Evolutionary conservation across 2,329 filamentous ascomycete genomes (phyloP).

Genomic region (Shiraia sp.): DNA sequence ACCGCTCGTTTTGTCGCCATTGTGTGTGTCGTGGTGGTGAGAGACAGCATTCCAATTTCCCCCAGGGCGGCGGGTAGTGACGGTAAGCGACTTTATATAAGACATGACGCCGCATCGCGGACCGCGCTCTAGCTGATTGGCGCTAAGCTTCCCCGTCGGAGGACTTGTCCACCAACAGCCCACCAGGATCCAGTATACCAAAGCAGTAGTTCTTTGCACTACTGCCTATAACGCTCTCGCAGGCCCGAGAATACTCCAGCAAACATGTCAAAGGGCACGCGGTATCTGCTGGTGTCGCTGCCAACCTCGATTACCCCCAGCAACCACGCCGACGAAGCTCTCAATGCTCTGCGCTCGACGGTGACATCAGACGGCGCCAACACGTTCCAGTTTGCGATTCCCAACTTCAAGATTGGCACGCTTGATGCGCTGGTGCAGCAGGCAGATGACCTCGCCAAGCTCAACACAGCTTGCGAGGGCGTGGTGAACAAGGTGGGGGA

Average conservation of each 20-base stretch:
- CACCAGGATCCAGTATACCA: conserved; percentile 23
- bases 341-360: conserved; percentile 73
- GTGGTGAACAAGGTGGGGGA: conserved; percentile 89
- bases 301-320: conserved; percentile 85
- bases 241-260: conserved; percentile 16
- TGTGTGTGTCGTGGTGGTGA: conserved; percentile 18
- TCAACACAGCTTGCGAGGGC: conserved; percentile 75
- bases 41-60: conserved; percentile 6
- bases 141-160: conserved; percentile 18
- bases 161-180: conserved; percentile 12
- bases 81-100: conserved; percentile 18
- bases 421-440: conserved; percentile 94
- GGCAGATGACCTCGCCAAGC: conserved; percentile 90
- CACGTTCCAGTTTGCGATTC: conserved; percentile 77
- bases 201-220: conserved; percentile 22
- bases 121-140: conserved; percentile 9
- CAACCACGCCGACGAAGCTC: conserved; percentile 77
- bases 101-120: conserved; percentile 23
- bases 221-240: conserved; percentile 17
- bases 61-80: conserved; percentile 21
- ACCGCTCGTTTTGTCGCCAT: conserved; percentile 38
- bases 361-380: conserved; percentile 75
- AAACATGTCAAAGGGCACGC: conserved; percentile 54
- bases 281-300: conserved; percentile 87
- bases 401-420: conserved; percentile 97